Evolutionary conservation across 1,139 yeast genomes (phyloP).

Genomic region (Candida pseudoviswanathii): DNA sequence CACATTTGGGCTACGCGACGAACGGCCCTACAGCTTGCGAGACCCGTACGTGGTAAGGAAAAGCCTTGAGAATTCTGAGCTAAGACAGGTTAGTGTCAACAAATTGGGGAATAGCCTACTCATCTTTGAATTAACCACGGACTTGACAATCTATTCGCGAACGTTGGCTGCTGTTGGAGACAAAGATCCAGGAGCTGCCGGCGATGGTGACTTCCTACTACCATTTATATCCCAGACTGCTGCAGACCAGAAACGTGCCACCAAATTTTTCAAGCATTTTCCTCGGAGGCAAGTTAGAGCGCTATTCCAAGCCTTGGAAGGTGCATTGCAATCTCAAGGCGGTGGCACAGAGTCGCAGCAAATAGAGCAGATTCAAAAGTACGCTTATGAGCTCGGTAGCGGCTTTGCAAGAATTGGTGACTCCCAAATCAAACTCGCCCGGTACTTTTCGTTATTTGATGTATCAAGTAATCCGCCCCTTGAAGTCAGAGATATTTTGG

Average conservation of each 20-base stretch:
- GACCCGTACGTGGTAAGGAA: slow-evolving; percentile 27
- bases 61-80: slow-evolving; percentile 1
- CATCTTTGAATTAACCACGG: slow-evolving; percentile 9
- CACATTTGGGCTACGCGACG: slow-evolving; percentile 43
- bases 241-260: not conserved
- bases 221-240: not conserved
- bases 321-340: not conserved
- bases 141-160: slow-evolving; percentile 9
- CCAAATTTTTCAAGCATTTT: slow-evolving; percentile 8
- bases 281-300: slow-evolving; percentile 10
- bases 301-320: not conserved
- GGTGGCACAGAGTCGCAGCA: slow-evolving; percentile 7
- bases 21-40: slow-evolving; percentile 32
- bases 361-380: slow-evolving; percentile 11
- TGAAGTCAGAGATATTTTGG: slow-evolving; percentile 34
- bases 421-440: not conserved
- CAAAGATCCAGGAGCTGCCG: not conserved
- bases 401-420: slow-evolving; percentile 7
- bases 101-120: not conserved
- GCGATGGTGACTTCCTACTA: not conserved
- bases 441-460: slow-evolving; percentile 25
- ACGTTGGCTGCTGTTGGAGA: not conserved
- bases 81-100: slow-evolving; percentile 15
- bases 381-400: slow-evolving; percentile 12
- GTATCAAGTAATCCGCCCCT: slow-evolving; percentile 26